A percentile compares a stretch with the other conserved stretches of the same genome.
phyloP scores from a whole-genome alignment of 2,329 filamentous ascomycete genomes.

The Pseudocercospora ulei region DNA sequence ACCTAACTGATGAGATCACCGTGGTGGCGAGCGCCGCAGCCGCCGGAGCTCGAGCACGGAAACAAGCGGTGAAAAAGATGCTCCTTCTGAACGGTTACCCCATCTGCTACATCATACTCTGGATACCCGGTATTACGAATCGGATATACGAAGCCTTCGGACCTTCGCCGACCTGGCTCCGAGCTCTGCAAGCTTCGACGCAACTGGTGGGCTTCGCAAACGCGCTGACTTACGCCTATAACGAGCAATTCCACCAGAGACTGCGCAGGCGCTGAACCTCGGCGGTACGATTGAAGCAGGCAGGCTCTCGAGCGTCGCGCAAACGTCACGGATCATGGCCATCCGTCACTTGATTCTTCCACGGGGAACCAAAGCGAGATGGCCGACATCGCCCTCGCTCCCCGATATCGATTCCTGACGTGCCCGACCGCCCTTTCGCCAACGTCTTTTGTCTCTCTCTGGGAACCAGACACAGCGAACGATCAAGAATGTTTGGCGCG shows the following conservation, averaged over 20 bases:
- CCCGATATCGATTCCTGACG: too few species aligned
- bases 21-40: neutral
- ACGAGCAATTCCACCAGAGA: conserved; percentile 17
- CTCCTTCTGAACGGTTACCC: conserved; percentile 34
- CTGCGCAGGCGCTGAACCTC: conserved; percentile 10
- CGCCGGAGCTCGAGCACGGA: conserved; percentile 10
- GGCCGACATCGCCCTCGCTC: too few species aligned
- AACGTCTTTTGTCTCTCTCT: too few species aligned
- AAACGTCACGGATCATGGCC: too few species aligned
- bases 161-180: conserved; percentile 17
- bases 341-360: too few species aligned
- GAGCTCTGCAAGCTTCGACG: conserved; percentile 20
- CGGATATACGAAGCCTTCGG: conserved; percentile 19
- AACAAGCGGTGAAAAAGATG: conserved; percentile 24
- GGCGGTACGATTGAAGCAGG: too few species aligned
- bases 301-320: too few species aligned
- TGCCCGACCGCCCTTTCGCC: too few species aligned
- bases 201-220: conserved; percentile 21
- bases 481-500: too few species aligned
- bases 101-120: conserved; percentile 32
- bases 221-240: conserved; percentile 20
- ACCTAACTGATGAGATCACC: neutral
- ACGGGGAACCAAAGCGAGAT: too few species aligned
- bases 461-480: too few species aligned
- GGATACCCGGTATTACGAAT: conserved; percentile 31